Percentiles rank a stretch among this genome's conserved stretches.
phyloP scores from a whole-genome alignment of 2,329 filamentous ascomycete genomes.

The Salinomyces thailandicus region DNA sequence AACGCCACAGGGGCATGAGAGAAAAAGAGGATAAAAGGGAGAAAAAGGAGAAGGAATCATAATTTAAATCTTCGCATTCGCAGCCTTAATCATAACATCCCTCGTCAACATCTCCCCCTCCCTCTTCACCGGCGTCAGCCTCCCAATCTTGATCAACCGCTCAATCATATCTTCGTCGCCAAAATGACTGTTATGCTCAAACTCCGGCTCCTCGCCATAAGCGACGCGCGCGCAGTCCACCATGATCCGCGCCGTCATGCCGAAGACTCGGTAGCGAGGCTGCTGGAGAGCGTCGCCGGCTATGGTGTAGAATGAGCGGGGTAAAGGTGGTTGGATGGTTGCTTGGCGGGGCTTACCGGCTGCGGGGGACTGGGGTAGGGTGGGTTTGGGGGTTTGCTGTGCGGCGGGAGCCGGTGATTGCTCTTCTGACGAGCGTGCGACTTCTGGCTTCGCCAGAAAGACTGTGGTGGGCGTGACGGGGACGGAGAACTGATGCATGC shows the following conservation, averaged over 20 bases:
- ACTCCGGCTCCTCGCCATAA: slow-evolving; percentile 72
- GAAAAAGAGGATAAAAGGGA: too few species aligned
- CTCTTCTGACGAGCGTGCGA: background rate
- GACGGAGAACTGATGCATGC: slow-evolving; percentile 86
- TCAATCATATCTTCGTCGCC: slow-evolving; percentile 58
- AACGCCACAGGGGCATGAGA: too few species aligned
- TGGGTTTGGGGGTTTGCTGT: background rate
- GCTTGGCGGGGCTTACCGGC: slow-evolving; percentile 4
- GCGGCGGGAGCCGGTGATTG: slow-evolving; percentile 1
- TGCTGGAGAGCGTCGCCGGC: slow-evolving; percentile 13
- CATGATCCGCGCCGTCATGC: slow-evolving; percentile 84
- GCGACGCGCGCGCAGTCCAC: slow-evolving; percentile 81
- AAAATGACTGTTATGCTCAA: slow-evolving; percentile 59
- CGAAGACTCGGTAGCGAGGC: slow-evolving; percentile 67
- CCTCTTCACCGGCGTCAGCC: slow-evolving; percentile 42
- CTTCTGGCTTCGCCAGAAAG: slow-evolving; percentile 16
- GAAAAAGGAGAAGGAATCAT: too few species aligned
- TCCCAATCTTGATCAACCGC: slow-evolving; percentile 44
- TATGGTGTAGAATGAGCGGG: slow-evolving; percentile 19
- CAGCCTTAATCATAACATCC: slow-evolving; percentile 27
- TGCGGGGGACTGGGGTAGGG: background rate
- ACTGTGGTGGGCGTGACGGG: slow-evolving; percentile 63
- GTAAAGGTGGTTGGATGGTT: slow-evolving; percentile 20
- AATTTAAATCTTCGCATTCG: slow-evolving; percentile 24
- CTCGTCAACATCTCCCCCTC: slow-evolving; percentile 37